phyloP scores from a whole-genome alignment of 1,284 basidiomycete species.

The Cutaneotrichosporon sp. region DNA sequence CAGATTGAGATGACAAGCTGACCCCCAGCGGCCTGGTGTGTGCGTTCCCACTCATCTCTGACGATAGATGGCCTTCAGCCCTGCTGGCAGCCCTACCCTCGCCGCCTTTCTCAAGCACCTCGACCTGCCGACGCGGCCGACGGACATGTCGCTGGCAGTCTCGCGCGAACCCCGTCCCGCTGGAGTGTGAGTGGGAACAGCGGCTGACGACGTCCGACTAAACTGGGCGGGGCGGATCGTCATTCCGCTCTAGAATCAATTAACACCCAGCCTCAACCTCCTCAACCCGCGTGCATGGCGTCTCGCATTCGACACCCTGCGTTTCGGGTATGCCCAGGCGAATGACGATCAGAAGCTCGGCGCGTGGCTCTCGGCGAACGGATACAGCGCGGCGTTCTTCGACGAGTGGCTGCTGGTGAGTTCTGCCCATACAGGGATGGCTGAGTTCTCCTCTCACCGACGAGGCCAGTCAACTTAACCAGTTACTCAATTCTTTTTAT shows the following conservation, averaged over 20 bases:
- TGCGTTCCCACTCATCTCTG: not conserved
- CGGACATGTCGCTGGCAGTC: slow-evolving; percentile 77
- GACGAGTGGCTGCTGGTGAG: slow-evolving; percentile 77
- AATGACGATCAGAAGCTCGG: slow-evolving; percentile 62
- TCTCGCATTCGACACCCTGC: slow-evolving; percentile 71
- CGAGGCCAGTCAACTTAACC: too few relatives aligned
- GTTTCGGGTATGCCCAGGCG: slow-evolving; percentile 61
- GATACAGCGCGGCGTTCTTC: slow-evolving; percentile 67
- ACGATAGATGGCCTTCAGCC: slow-evolving; percentile 72
- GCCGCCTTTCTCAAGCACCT: slow-evolving; percentile 65
- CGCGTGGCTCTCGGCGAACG: slow-evolving; percentile 65
- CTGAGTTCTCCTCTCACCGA: too few relatives aligned
- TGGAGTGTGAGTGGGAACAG: not conserved
- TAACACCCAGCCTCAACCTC: slow-evolving; percentile 57
- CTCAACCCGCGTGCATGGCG: slow-evolving; percentile 70
- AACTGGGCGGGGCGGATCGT: too few relatives aligned
- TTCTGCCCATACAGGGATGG: slow-evolving; percentile 9
- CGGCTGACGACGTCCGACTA: too few relatives aligned
- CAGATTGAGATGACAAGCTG: not conserved
- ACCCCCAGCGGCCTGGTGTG: slow-evolving; percentile 50
- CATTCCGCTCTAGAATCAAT: not conserved
- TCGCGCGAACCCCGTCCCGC: slow-evolving; percentile 58
- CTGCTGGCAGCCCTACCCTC: slow-evolving; percentile 77
- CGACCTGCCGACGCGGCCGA: slow-evolving; percentile 59
- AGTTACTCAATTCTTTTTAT: too few relatives aligned